Evolutionary conservation across 2,329 filamentous ascomycete genomes (phyloP).

Genomic region (Cryphonectria parasitica): DNA sequence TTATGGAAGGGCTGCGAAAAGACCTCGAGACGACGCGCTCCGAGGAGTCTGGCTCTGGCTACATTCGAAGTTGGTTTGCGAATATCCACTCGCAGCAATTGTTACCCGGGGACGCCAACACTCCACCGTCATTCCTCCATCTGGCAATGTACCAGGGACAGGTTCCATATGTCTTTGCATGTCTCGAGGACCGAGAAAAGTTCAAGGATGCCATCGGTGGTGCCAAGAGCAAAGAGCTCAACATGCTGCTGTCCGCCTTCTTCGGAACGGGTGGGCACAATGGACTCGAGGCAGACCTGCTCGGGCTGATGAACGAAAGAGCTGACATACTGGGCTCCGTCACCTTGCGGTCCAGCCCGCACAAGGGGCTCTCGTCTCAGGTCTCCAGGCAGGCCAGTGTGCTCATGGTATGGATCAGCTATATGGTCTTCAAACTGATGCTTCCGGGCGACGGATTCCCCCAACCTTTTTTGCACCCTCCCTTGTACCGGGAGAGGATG

Average conservation of each 20-base stretch:
- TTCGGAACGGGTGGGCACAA: not conserved
- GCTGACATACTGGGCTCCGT: not conserved
- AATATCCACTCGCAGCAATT: not conserved
- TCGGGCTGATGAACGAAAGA: not conserved
- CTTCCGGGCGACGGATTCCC: not conserved
- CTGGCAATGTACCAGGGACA: not conserved
- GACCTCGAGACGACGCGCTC: not conserved
- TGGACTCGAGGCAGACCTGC: not conserved
- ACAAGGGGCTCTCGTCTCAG: not conserved
- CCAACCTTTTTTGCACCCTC: not conserved
- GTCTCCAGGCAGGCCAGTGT: constrained; percentile 1
- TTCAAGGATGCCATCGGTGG: not conserved
- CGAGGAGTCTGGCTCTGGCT: not conserved
- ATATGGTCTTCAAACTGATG: not conserved
- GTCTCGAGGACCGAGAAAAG: not conserved
- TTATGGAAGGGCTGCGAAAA: not conserved
- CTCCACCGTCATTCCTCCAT: constrained; percentile 3
- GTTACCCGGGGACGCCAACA: not conserved
- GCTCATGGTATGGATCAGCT: not conserved
- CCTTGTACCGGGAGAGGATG: not conserved
- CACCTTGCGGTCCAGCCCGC: not conserved
- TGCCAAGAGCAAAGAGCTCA: not conserved
- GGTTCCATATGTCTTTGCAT: not conserved
- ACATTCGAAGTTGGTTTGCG: not conserved
- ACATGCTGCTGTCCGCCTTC: constrained; percentile 2